Base-by-base conservation (phyloP, 768 basidiomycete genomes). In the Boletus pseudo-olivaceus region DNA sequence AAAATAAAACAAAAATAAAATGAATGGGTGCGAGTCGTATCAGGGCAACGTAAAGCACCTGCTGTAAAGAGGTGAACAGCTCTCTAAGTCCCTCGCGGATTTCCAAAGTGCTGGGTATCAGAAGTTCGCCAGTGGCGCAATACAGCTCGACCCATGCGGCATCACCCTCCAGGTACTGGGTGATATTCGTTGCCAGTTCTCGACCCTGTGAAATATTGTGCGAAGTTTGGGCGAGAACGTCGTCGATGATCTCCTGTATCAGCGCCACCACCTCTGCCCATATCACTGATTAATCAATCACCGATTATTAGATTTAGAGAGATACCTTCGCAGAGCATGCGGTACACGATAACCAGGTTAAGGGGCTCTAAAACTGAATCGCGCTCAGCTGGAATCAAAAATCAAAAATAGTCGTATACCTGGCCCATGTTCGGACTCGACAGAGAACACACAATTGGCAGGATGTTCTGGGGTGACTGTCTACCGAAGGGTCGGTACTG, bases 261-360 rank as follows among this genome's bases (percentile, higher is more conserved):
- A 90, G 68, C 7, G 75, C 73, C 63, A 84, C 85, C 6, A 88
- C 83, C 74, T 93, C 90, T 92, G 58, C 6, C 42, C 56, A 48
- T 42, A 17, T 42, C 33, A 37, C 46, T 49, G 27, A 38, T 62
- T 19, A 60, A 47, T 56, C 53, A 39, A 17, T n/a, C 26, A 34
- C 30, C 51, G 17, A 23, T 14, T 19, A 46, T 26, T 10, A 32
- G 27, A 44, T 30, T 26, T 23, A 47, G 41, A 51, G 11, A 35
- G 67, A 42, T 55, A 92, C 93, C 93, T 78, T 95, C 91, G 19
- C 85, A 84, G 26, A 96, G 72, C 74, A 85, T 84, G 35, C 90
- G 82, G 70, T 93, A 97, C 47, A 74, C 78, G 54, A 97, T 85
- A 23, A 78, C 72, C 32, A 96, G 73, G 26, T 69, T 75, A 39